Base-by-base conservation (phyloP, 2,329 filamentous ascomycete genomes). In the Ascochyta pisi region DNA sequence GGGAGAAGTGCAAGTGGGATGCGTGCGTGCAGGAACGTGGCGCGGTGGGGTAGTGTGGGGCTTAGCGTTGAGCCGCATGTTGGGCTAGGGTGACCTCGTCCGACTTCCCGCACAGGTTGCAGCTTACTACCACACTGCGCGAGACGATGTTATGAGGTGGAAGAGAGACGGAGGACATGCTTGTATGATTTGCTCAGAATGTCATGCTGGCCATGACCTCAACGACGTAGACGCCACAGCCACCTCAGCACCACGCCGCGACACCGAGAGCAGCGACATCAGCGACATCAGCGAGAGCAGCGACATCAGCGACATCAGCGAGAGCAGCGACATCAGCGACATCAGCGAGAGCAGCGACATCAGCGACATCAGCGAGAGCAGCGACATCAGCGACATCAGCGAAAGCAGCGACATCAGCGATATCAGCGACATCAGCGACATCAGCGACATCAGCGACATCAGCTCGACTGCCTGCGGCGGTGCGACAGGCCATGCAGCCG, bases 401-500 rank as follows among this genome's bases (percentile, higher is more conserved):
- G n/a, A n/a, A n/a, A n/a, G n/a, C n/a, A n/a, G n/a, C n/a, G n/a
- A n/a, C n/a, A n/a, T n/a, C n/a, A n/a, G n/a, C n/a, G n/a, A n/a
- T n/a, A n/a, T n/a, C n/a, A n/a, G n/a, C n/a, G n/a, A n/a, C n/a
- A n/a, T n/a, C n/a, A n/a, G n/a, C n/a, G n/a, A n/a, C n/a, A n/a
- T n/a, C 19, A 19, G 19, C 19, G 19, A 19, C 19, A 19, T 19
- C 19, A 19, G 19, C 19, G 19, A 19, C 19, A 19, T 19, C 19
- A 19, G 2, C 2, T 19, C 19, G 19, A 19, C 49, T 41, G 35
- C 35, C 41, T 33, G 40, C 8, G 7, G 39, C 26, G 50, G 41
- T 26, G 40, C 41, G 38, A 46, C 54, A 43, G 60, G 56, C 63
- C 43, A 75, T 75, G 73, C 64, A 61, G 55, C 62, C 69, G 22